Percentiles rank a stretch among this genome's conserved stretches.
Evolutionary conservation across 2,329 filamentous ascomycete genomes (phyloP).

Genomic region (Beauveria sp.): DNA sequence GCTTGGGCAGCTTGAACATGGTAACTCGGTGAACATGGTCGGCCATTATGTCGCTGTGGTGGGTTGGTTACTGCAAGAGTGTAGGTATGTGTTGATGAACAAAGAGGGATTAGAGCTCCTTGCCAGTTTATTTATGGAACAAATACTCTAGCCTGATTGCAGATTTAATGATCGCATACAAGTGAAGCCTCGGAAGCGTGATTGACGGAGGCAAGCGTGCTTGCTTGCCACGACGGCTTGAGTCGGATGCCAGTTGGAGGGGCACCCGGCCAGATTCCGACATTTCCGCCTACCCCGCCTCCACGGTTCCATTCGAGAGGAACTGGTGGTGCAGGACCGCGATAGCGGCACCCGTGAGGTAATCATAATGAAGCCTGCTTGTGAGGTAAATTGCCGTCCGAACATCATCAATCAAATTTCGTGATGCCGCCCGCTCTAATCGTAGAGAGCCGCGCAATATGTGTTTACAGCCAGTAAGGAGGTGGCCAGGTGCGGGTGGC

Average conservation of each 20-base stretch:
- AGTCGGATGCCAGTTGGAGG: neutral
- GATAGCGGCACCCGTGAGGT: too few species aligned
- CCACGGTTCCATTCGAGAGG: too few species aligned
- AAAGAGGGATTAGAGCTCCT: neutral
- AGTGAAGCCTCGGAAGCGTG: neutral
- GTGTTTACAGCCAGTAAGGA: neutral
- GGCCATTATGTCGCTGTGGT: constrained; percentile 22
- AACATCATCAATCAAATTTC: neutral
- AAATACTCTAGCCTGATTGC: neutral
- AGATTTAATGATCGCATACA: too few species aligned
- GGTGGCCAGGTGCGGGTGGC: neutral
- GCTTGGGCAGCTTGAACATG: constrained; percentile 45
- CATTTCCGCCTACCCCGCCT: neutral
- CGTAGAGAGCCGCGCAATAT: neutral
- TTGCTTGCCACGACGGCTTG: neutral
- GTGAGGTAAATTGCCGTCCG: too few species aligned
- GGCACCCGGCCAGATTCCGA: neutral
- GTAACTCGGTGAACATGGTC: constrained; percentile 40
- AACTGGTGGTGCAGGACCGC: too few species aligned
- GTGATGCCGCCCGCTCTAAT: neutral
- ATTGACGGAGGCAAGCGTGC: neutral
- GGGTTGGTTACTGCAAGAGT: neutral
- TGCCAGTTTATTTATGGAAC: neutral
- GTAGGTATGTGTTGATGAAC: too few species aligned
- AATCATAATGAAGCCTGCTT: too few species aligned